Base-by-base conservation (phyloP, 257 asterid species). In the Solanum dulcamara region DNA sequence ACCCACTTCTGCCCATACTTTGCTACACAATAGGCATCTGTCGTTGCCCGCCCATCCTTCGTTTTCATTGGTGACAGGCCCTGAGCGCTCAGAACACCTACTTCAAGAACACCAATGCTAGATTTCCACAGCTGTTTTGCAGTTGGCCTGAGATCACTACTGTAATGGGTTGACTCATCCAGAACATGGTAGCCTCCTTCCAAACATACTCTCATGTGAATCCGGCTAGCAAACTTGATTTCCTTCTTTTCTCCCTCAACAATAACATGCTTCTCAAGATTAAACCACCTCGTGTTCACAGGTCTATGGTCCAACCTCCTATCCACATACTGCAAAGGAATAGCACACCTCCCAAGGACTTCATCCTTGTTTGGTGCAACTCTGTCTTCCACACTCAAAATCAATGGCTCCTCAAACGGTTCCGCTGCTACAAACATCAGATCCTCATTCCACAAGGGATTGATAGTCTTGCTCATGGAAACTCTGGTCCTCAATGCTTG, bases 401-500 rank as follows among this genome's bases (percentile, higher is more conserved):
- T 83, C 30, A 90, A 53, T 2, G 89, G 91, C 88, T 90, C 93
- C 89, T 90, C 93, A 68, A 90, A 90, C 13, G 90, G 90, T 55
- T 90, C 93, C 2, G 93, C 88, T 6, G 87, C 93, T 22, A 90
- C 93, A 89, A 90, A 90, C 90, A 90, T 89, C 50, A 90, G 62
- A 85, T 90, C 93, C 87, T 90, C 93, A 37, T 90, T 90, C 93
- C 93, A 90, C 91, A 90, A 67, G 9, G 93, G 93, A 75, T 90
- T 90, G 38, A 89, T 85, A 22, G 86, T 86, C 85, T 90, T 90
- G 64, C 17, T 85, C 89, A 89, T 89, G 3, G 93, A 90, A n/a
- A 90, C 91, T 68, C 90, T 84, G 15, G 93, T 89, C 88, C 90
- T 85, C 87, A 89, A 74, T 20, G 89, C 86, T 84, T 90, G 93